Evolutionary conservation across 257 asterid genomes (phyloP).

Genomic region (Craterostigma plantagineum): DNA sequence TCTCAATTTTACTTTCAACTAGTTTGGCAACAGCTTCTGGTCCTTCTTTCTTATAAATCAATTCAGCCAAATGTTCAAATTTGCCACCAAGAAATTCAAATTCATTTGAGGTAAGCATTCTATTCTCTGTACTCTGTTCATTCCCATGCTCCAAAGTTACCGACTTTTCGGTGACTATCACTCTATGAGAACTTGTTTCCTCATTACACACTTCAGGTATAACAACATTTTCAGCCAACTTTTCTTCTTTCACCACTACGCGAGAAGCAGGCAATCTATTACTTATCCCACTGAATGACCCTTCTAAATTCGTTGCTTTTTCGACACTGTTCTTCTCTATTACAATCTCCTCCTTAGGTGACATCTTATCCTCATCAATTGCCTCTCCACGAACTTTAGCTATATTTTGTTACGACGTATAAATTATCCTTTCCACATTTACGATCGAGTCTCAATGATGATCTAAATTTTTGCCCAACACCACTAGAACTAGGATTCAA

Average conservation of each 20-base stretch:
- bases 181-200: constrained; percentile 16
- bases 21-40: constrained; percentile 13
- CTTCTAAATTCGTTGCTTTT: too few species aligned
- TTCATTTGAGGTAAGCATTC: constrained; percentile 10
- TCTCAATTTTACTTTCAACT: constrained; percentile 9
- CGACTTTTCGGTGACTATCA: constrained; percentile 16
- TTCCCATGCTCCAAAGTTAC: constrained; percentile 23
- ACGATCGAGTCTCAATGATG: constrained; percentile 13
- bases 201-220: constrained; percentile 20
- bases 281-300: too few species aligned
- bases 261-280: too few species aligned
- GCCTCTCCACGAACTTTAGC: constrained; percentile 24
- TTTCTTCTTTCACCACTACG: constrained; percentile 15
- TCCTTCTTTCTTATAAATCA: constrained; percentile 7
- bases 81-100: constrained; percentile 9
- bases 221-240: constrained; percentile 16
- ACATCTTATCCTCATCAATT: constrained; percentile 6
- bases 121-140: constrained; percentile 14
- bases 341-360: constrained; percentile 5
- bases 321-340: constrained; percentile 11
- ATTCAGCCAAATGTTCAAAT: constrained; percentile 8
- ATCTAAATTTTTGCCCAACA: constrained; percentile 19
- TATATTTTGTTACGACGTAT: constrained; percentile 15
- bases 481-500: constrained; percentile 13
- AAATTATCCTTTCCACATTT: constrained; percentile 13